Evolutionary conservation across 2,329 filamentous ascomycete genomes (phyloP), one percentile per base, ranked within the genome.

Genomic region (Zymoseptoria pseudotritici): DNA sequence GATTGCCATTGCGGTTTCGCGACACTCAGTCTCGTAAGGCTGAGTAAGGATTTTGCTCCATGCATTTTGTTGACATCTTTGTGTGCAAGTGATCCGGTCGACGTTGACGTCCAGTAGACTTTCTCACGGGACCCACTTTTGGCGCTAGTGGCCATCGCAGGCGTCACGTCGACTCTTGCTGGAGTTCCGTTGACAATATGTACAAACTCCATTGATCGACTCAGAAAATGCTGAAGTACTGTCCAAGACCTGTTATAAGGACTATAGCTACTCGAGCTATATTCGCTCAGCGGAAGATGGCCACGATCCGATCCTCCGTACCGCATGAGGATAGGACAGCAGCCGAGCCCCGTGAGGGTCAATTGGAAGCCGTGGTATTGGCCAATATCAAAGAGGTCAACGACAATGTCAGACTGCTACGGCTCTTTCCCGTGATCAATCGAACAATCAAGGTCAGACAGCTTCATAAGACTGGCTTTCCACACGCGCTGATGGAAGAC

Each of bases 321-420:
- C 69, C 70, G 62, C 90, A 94, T 69, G 78, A 88, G 61, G 83
- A 91, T 65, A 83, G 90, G 57, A 95, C 91, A 10, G 86, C 88
- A 2, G 75, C 81, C 49, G 88, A 94, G 70, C 89, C 87, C 50
- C 85, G 91, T 59, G 84, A 88, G 60, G 76, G 82, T 61, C 83
- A 82, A 17, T 75, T 91, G 6, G 82, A 90, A 71, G 75, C 76
- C 2, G 87, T 91, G 17, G 80, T 77, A 3, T 70, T 95, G 9
- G 77, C 78, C 51, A 75, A 79, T 50, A 82, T 95, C 56, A 77
- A 83, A 21, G 76, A 85, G 60, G 78, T 90, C 65, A 93, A 90
- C 71, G 77, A 83, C 20, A 80, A 78, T 2, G 82, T 93, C 61
- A 84, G 88, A 46, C 73, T 91, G n/a, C 80, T 92, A 60, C 83